Conservation (phyloP, 148 eudicot genomes). For the Rhododendron mucronatum region DNA sequence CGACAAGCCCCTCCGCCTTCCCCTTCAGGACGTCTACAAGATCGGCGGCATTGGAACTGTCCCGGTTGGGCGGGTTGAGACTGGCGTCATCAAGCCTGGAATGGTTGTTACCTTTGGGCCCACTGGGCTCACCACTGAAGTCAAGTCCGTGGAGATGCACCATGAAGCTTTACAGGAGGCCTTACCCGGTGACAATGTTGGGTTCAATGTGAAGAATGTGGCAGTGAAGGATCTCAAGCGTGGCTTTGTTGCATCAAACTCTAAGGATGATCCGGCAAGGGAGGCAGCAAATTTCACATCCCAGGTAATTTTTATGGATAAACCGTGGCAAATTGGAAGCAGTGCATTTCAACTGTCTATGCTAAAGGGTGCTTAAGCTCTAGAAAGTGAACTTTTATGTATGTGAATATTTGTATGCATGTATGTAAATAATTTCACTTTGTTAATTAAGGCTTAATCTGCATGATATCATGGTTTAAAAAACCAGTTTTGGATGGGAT, state of each 20-base stretch:
- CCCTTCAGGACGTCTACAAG: slow-evolving; percentile 15
- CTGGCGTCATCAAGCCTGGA: slow-evolving; percentile 1
- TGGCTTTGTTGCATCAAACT: slow-evolving; percentile 7
- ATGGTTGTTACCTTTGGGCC: slow-evolving; percentile 14
- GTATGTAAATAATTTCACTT: no score
- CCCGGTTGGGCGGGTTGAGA: slow-evolving; percentile 11
- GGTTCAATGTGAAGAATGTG: slow-evolving; percentile 11
- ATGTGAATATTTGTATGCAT: no score
- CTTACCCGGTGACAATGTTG: slow-evolving; percentile 8
- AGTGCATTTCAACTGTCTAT: no score
- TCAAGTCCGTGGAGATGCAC: slow-evolving; percentile 11
- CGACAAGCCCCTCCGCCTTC: slow-evolving; percentile 15
- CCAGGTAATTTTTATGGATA: background rate
- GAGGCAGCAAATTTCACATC: slow-evolving; percentile 12
- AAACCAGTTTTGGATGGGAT: background rate
- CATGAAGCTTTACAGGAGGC: slow-evolving; percentile 3
- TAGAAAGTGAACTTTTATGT: no score
- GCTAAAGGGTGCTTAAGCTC: no score
- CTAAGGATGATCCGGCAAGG: slow-evolving; percentile 13
- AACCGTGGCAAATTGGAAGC: no score
- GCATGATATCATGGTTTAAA: background rate
- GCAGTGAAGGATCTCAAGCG: slow-evolving; percentile 18
- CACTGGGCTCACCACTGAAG: slow-evolving; percentile 12
- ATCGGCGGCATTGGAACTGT: slow-evolving; percentile 13
- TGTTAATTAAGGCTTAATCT: background rate